These are phyloP conservation scores for Tetracladium marchalianum DNA, from an alignment of 495 filamentous ascomycete genomes.

Conservation along the genomic window DNA sequence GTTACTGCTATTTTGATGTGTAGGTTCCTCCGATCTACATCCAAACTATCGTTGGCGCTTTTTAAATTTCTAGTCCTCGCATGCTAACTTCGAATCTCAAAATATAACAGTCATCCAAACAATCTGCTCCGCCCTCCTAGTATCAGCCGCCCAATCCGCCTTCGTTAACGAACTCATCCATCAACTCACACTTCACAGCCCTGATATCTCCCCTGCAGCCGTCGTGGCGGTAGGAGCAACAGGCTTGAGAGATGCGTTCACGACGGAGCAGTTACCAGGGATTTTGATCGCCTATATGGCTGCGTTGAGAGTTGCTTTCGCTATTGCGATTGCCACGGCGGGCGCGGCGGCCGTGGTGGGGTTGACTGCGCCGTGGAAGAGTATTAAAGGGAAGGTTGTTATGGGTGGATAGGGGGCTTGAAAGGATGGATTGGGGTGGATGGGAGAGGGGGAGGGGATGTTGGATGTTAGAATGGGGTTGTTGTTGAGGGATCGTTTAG, in stretches of 20 bases:
- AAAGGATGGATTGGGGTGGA: too few species aligned
- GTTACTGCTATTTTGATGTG: constrained; percentile 6
- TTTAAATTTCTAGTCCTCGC: background rate
- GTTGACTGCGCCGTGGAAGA: background rate
- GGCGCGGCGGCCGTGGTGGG: constrained; percentile 2
- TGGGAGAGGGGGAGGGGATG: too few species aligned
- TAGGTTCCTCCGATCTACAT: constrained; percentile 13
- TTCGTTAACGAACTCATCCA: constrained; percentile 44
- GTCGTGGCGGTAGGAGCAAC: constrained; percentile 35
- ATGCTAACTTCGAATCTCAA: background rate
- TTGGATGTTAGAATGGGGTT: too few species aligned
- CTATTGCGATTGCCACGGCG: background rate
- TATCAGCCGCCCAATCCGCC: constrained; percentile 49
- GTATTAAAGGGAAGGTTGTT: constrained; percentile 5
- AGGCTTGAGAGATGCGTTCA: constrained; percentile 19
- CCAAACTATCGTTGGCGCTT: background rate
- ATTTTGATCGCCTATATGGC: constrained; percentile 6
- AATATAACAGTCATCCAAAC: constrained; percentile 6
- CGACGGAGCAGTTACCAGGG: background rate
- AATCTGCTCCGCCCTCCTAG: constrained; percentile 52
- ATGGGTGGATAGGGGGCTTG: background rate
- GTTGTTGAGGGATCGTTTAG: too few species aligned
- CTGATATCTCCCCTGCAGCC: constrained; percentile 12
- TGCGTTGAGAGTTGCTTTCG: constrained; percentile 5
- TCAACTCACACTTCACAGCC: constrained; percentile 21